Percentiles rank a stretch among this genome's conserved stretches.
These are phyloP conservation scores for Myriosclerotinia duriaeana DNA, from an alignment of 2,329 filamentous ascomycete genomes.

Conservation along the genomic window DNA sequence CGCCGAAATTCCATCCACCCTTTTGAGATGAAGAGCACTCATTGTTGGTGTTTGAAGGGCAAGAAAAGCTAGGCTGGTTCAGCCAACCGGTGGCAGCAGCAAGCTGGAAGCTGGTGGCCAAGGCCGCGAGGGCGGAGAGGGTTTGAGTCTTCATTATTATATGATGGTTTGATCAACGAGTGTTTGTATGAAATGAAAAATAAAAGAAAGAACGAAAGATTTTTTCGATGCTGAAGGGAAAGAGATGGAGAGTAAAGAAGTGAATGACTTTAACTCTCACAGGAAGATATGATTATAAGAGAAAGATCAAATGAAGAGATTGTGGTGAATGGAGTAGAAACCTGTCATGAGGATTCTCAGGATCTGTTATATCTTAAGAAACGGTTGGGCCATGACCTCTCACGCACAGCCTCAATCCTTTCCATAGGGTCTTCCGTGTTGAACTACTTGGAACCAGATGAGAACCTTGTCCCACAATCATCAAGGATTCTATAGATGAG, in stretches of 20 bases:
- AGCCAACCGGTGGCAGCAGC: conserved; percentile 51
- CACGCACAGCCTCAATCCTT: conserved; percentile 22
- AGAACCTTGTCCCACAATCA: conserved; percentile 5
- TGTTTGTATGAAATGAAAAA: conserved; percentile 29
- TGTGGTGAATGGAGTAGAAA: conserved; percentile 14
- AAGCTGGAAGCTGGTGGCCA: conserved; percentile 45
- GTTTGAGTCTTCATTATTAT: conserved; percentile 45
- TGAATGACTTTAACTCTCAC: conserved; percentile 47
- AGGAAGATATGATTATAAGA: conserved; percentile 26
- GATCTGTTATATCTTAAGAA: conserved; percentile 25
- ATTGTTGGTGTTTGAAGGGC: conserved; percentile 73
- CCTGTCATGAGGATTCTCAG: conserved; percentile 24
- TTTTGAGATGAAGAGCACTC: conserved; percentile 70
- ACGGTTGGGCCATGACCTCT: conserved; percentile 22
- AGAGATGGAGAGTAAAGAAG: conserved; percentile 45
- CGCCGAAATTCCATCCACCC: conserved; percentile 69
- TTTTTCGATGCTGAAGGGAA: conserved; percentile 35
- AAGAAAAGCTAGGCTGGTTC: conserved; percentile 57
- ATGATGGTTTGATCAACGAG: conserved; percentile 32
- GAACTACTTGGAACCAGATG: conserved; percentile 15
- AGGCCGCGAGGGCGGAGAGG: conserved; percentile 28
- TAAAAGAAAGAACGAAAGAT: conserved; percentile 39
- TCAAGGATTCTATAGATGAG: conserved; percentile 18
- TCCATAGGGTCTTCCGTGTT: conserved; percentile 11
- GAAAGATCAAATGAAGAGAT: conserved; percentile 13